Base-by-base conservation (phyloP, 169 alveolate genomes). In the Plasmodium chabaudi region DNA sequence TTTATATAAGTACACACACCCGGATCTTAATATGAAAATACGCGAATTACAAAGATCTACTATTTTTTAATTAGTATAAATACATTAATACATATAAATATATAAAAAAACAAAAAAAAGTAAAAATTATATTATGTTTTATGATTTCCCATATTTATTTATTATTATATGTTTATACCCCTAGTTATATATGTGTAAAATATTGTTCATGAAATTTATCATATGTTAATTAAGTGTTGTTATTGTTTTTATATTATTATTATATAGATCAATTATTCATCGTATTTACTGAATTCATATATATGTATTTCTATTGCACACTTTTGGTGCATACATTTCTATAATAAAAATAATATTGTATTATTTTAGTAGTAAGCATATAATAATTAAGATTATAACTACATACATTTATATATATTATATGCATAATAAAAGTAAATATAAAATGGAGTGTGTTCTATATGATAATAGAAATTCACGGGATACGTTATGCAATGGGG, bases 371-470 rank as follows among this genome's bases (percentile, higher is more conserved):
- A 72, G 13, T 21, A 55, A 72, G n/a, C 55, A 72, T n/a, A 57
- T 61, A 25, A 9, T 17, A 25, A 25, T 5, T 61, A 17, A 0
- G 9, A 61, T 61, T 61, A 21, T 19, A 25, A 25, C 13, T 61
- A 61, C 19, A 61, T 61, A 61, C 21, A 61, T 61, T 21, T 61
- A 23, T 61, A 23, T 61, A 61, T 61, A 12, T 61, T 61, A 27
- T 61, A 12, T 42, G 67, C 17, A 23, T 4, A 39, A 27, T 25
- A 19, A 55, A 21, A 34, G 13, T 34, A 57, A 27, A 23, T 12
- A 56, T 34, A 75, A 34, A 79, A 79, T 79, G 77, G 89, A 79
- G 70, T 79, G 89, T 47, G 82, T 56, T 57, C 21, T 74, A 55
- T 69, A 46, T 79, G 65, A 75, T 46, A 67, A 69, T 49, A 39